Base-by-base conservation (phyloP, 345 rosid genomes). In the Eucalyptus pauciflora region DNA sequence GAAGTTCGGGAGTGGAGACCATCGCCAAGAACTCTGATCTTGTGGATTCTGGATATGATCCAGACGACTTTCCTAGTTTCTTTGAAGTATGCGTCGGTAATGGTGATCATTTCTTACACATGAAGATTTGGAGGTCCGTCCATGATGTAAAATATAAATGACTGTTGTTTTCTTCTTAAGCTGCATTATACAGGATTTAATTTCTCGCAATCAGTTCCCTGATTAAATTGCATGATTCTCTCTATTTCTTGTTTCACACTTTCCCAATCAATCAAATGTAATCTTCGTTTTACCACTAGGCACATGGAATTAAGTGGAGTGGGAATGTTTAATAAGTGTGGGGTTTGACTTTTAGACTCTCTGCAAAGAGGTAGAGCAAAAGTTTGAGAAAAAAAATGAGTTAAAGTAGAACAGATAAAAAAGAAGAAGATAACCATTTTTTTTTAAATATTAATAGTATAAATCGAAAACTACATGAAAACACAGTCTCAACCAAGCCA, bases 21-120 rank as follows among this genome's bases (percentile, higher is more conserved):
- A 27, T 27, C 67, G 29, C 62, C 27, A 56, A 56, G 12, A 56
- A 1, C 62, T 56, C 62, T 52, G 58, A 52, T 52, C 58, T 0
- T 7, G 58, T 52, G 58, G 58, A 52, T 52, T 52, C 58, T 52
- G 10, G 24, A 52, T 52, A 52, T 52, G 58, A 52, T 52, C 0
- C 24, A 7, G 58, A 52, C 58, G 58, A 18, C 62, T 22, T 56
- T 56, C 62, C 9, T 24, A 56, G 29, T 22, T 22, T 22, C 29
- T 56, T 56, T 4, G 27, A 56, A 24, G 29, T 56, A 56, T 0
- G 62, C 62, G 62, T 4, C 3, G 1, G 29, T 24, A 0, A 2
- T 8, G 29, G 13, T 10, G 62, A 56, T 56, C 1, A 29, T 60
- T 52, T 52, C 56, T 52, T 52, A 52, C 58, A 1, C 58, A 0